Base-by-base conservation (phyloP, 345 rosid species). In the Salix arbutifolia region DNA sequence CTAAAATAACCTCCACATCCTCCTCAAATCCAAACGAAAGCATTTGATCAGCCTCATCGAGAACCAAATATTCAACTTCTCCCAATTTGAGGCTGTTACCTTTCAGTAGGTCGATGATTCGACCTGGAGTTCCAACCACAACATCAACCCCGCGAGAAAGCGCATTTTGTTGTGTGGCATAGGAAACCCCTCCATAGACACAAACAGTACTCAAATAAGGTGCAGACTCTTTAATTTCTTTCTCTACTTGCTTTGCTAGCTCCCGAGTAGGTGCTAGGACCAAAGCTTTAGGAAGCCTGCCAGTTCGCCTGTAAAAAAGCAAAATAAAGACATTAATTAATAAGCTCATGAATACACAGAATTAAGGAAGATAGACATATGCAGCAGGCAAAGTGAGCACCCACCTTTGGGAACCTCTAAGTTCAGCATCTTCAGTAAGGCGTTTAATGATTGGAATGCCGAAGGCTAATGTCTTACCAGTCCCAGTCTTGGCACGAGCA, bases 41-140 rank as follows among this genome's bases (percentile, higher is more conserved):
- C 99, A 94, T 94, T 88, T 89, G 97, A 81, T 94, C 99, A 75
- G 97, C 99, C 87, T 96, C 99, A 81, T 96, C 99, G 74, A 96
- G 96, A n/a, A 96, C 98, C 86, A 96, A 83, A 86, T 65, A 96
- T 77, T 93, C 91, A 76, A 96, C 95, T 83, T 96, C 92, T 70
- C 96, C 98, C 75, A 96, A 74, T 74, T 82, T 92, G 70, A 96
- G 99, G 73, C 92, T 89, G 65, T 85, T 86, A 46, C 94, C 88
- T 50, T 91, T 87, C 16, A 93, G 88, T 74, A 96, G 87, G 78
- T 96, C 99, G 74, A 91, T 96, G 56, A 93, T 85, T 23, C 99
- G 93, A 73, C 99, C 99, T 4, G 99, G 99, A 75, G 99, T 96
- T 67, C 99, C 98, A 38, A 96, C 99, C 67, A 93, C 98, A 74